Base-by-base conservation (phyloP, 2,329 filamentous ascomycete genomes). In the Calonectria pteridis region DNA sequence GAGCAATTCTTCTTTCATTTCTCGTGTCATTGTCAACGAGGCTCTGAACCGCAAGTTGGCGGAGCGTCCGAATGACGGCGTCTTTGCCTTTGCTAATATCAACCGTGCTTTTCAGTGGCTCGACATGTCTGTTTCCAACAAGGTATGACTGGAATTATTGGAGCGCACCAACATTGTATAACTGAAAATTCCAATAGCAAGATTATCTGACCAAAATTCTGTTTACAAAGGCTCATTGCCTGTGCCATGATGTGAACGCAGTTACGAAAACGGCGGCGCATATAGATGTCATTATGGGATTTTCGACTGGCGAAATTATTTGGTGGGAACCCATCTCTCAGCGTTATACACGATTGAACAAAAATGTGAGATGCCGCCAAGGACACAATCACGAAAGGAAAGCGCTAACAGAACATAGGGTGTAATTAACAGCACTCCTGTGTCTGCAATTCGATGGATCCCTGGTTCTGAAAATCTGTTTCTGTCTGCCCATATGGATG, bases 281-380 rank as follows among this genome's bases (percentile, higher is more conserved):
- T 81, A 89, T 99, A 51, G 97, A 99, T 82, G 89, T 99, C 26
- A 92, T 98, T 71, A 94, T 99, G 92, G 97, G 97, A 1, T 98
- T 98, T 81, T 98, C 96, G 9, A 97, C 96, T 0, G 95, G 96
- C 49, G 97, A 99, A 84, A 95, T 99, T 62, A 96, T 99, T 75
- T 99, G 97, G 97, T 98, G 97, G 88, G 97, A 99, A 84, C 96
- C 97, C 14, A 94, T 98, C 81, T 96, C 95, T 49, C 96, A 98
- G 81, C 95, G 97, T 82, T 99, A 99, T 84, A 94, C 95, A 4
- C 93, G 97, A 26, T 89, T 99, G 80, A 99, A 99, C 83, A 99
- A 99, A 86, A 98, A 98, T 83, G 93, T 94, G 85, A 78, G 89
- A 76, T 51, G 29, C 46, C 73, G 18, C 49, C 29, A 4, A 16